Conservation (phyloP, 257 asterid genomes). For the Solanum bulbocastanum region DNA sequence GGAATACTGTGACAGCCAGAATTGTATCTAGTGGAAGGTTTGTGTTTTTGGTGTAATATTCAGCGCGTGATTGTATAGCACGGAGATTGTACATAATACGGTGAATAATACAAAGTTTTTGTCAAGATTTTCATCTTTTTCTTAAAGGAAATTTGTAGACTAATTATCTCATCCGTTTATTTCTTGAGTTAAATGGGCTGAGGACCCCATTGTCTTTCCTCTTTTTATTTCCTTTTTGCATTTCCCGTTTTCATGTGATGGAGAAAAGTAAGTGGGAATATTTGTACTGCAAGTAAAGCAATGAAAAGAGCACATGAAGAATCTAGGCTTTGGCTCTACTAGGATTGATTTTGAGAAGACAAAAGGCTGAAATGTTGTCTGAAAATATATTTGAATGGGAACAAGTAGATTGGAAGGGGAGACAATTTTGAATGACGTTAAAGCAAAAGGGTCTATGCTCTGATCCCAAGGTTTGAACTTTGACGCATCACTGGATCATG, state of each 20-base stretch:
- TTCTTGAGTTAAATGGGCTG: background rate
- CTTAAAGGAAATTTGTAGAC: background rate
- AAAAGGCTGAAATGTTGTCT: conserved; percentile 12
- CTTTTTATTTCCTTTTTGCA: background rate
- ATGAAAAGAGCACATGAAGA: background rate
- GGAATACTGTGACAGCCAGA: background rate
- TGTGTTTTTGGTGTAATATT: background rate
- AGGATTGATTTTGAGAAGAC: conserved; percentile 8
- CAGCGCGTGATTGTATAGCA: background rate
- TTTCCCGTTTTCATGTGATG: background rate
- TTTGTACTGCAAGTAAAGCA: conserved; percentile 13
- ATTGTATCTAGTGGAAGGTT: background rate
- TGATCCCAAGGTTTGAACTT: conserved; percentile 5
- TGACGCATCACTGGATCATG: background rate
- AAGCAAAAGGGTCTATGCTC: conserved; percentile 12
- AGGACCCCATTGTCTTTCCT: background rate
- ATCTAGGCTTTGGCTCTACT: background rate
- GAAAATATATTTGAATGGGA: conserved; percentile 4
- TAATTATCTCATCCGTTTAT: background rate
- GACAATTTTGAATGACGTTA: conserved; percentile 14
- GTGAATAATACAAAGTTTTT: background rate
- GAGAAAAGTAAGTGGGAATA: conserved; percentile 4
- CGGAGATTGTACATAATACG: background rate
- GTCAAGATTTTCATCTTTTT: background rate
- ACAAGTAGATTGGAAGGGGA: conserved; percentile 1